Base-by-base conservation (phyloP, 2,329 filamentous ascomycete species). In the Penicillium italicum region DNA sequence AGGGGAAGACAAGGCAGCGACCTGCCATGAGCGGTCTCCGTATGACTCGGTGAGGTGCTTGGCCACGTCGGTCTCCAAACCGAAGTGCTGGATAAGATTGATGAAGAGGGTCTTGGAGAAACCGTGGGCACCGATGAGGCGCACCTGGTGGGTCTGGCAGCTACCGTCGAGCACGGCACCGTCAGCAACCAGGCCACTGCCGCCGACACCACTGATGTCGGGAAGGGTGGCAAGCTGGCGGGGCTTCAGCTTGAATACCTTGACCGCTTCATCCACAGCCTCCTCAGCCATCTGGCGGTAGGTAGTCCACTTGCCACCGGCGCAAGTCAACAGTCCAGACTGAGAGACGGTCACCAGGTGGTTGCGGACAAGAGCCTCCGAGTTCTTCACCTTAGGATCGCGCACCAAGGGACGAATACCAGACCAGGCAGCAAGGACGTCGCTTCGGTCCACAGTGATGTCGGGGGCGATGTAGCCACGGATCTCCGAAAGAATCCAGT, bases 251-350 rank as follows among this genome's bases (percentile, higher is more conserved):
- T 78, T 76, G 73, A 91, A 93, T 56, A 83, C 79, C 50, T 82
- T 79, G 71, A 94, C 82, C 10, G 90, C 89, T 67, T 89, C 86
- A 67, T 95, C 90, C 41, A 96, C 90, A 42, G 88, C 89, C 71
- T 95, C 90, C 74, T 96, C 90, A 22, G 90, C 89, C 91, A 96
- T 95, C 74, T 95, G 89, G 54, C 91, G 87, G 76, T 95, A 95
- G 1, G 91, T 95, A 3, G 91, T 95, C 91, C 91, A 95, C 76
- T 96, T 95, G 45, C 91, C 91, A 64, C 91, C 91, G 28, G 90
- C 90, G 68, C 90, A 92, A 33, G 91, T 96, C 62, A 96, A 77
- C 20, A 95, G 81, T 11, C 91, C 91, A 7, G 89, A 90, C 2
- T 82, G 74, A n/a, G 90, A 93, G 47, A 90, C 81, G 57, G 90